phyloP scores from a whole-genome alignment of 164 flowering plant genomes.

The Magnolia officinalis region DNA sequence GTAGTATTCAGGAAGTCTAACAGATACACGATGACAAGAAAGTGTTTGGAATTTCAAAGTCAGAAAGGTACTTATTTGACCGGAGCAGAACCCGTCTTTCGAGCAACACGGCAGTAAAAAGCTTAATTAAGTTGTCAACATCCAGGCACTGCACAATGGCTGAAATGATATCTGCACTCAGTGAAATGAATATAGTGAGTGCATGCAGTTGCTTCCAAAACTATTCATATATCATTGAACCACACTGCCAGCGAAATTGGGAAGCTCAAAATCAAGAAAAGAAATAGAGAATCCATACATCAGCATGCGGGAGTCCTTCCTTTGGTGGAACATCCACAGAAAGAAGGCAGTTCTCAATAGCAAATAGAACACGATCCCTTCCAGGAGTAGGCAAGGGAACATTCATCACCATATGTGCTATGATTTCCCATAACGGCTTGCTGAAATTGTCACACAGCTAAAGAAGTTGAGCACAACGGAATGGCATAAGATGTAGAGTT shows the following conservation, averaged over 20 bases:
- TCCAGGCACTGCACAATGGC: slow-evolving; percentile 93
- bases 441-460: slow-evolving; percentile 47
- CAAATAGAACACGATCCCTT: slow-evolving; percentile 82
- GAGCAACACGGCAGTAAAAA: slow-evolving; percentile 90
- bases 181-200: slow-evolving; percentile 5
- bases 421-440: slow-evolving; percentile 97
- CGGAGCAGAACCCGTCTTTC: slow-evolving; percentile 91
- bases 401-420: slow-evolving; percentile 72
- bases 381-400: slow-evolving; percentile 96
- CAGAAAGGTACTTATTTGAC: slow-evolving; percentile 67
- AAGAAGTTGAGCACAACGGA: not conserved
- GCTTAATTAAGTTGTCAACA: slow-evolving; percentile 81
- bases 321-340: slow-evolving; percentile 91
- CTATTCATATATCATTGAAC: not conserved
- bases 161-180: slow-evolving; percentile 87
- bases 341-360: slow-evolving; percentile 82
- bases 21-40: not conserved
- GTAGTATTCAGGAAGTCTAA: not conserved
- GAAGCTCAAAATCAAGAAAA: slow-evolving; percentile 1
- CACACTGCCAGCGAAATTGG: not conserved
- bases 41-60: slow-evolving; percentile 5
- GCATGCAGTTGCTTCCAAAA: not conserved
- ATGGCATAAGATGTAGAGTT: not conserved
- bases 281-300: slow-evolving; percentile 45
- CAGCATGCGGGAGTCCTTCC: slow-evolving; percentile 95